Evolutionary conservation across 1,139 yeast species (phyloP), one percentile per base, ranked within the genome.

Genomic region (Taphrina confusa): DNA sequence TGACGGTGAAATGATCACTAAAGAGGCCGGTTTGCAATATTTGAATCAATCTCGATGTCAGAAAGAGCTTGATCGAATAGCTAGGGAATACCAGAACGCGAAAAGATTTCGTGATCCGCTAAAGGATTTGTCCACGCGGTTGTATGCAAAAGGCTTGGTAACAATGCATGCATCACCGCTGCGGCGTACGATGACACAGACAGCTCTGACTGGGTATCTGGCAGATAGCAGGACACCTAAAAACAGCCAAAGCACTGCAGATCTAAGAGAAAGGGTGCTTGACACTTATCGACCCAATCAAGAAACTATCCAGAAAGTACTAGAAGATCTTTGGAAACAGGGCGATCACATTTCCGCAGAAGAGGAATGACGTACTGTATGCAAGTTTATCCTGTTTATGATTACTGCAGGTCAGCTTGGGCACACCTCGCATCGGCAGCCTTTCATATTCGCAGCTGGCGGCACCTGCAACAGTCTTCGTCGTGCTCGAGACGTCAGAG

Each of bases 61-160:
- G 28, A 56, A 56, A 27, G 60, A 56, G 42, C 47, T 56, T 9
- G 60, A 56, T 20, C 11, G 60, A 16, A 39, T 56, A 5, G 20
- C 44, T 11, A 40, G 51, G 12, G 60, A 56, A 18, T 46, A 46
- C 25, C 27, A 23, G 20, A 56, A 56, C 16, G 60, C 39, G 11
- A 45, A 40, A 12, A 39, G 60, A n/a, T 56, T 44, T 28, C 46
- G 60, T 9, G 47, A 46, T 45, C 56, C 54, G 1, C n/a, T 55
- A 22, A 54, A 54, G 25, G 58, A 54, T n/a, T 28, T 44, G 2
- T 6, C 42, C 23, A 9, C 14, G 12, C 8, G 52, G n/a, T 20
- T 47, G 52, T 47, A 47, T 33, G 52, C 52, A 16, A 47, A 33
- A 12, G 52, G 52, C 18, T 18, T 22, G 5, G 42, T 31, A 8